Evolutionary conservation across 208 protist species (phyloP).

Genomic region (Trypanosoma scelopori): DNA sequence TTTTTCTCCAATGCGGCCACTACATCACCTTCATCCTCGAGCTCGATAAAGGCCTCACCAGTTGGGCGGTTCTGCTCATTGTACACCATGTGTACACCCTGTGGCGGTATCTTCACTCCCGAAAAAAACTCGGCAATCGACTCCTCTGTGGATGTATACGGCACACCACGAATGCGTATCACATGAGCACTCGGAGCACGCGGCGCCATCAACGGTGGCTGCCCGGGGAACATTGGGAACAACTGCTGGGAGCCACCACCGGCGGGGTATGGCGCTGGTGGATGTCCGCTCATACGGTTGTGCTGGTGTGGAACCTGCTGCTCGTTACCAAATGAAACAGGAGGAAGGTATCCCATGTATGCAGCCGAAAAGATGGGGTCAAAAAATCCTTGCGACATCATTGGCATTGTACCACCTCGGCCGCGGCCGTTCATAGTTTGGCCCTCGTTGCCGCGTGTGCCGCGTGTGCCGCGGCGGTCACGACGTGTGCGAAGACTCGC

Average conservation of each 20-base stretch:
- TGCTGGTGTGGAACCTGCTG: slow-evolving; percentile 8
- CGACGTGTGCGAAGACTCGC: slow-evolving; percentile 29
- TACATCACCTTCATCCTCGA: slow-evolving; percentile 32
- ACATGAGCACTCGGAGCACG: slow-evolving; percentile 24
- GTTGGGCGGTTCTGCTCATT: slow-evolving; percentile 35
- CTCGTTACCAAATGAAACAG: slow-evolving; percentile 11
- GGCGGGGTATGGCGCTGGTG: slow-evolving; percentile 8
- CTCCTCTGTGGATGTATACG: slow-evolving; percentile 44
- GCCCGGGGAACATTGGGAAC: slow-evolving; percentile 24
- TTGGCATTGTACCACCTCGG: slow-evolving; percentile 6
- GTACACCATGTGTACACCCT: slow-evolving; percentile 54
- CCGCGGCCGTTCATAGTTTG: not conserved
- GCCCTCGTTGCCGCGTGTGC: not conserved
- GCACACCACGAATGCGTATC: slow-evolving; percentile 46
- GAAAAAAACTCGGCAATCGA: slow-evolving; percentile 45
- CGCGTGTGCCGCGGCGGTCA: slow-evolving; percentile 10
- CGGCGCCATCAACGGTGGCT: slow-evolving; percentile 19
- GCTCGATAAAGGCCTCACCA: slow-evolving; percentile 56
- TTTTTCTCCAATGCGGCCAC: slow-evolving; percentile 28
- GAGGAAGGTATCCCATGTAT: slow-evolving; percentile 21
- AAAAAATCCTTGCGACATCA: slow-evolving; percentile 15
- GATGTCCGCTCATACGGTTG: not conserved
- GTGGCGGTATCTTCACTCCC: slow-evolving; percentile 31
- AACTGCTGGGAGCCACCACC: slow-evolving; percentile 6
- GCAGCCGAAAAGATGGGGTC: slow-evolving; percentile 16